Percentiles rank a stretch among this genome's conserved stretches.
Conservation (phyloP, 345 rosid genomes). For the Boechera stricta region DNA sequence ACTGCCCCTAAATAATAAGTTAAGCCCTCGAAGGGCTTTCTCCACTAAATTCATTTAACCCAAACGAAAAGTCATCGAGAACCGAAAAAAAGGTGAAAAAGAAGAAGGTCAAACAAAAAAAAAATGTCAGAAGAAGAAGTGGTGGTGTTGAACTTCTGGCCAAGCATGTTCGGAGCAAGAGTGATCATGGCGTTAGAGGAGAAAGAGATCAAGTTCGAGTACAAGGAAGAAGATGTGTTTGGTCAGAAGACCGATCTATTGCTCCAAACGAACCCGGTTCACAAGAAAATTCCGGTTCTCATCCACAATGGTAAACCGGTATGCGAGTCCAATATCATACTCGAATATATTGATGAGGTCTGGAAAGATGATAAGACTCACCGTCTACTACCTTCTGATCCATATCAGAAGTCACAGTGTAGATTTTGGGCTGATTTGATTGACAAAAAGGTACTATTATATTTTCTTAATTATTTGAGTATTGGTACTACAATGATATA, state of each 20-base stretch:
- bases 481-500: background rate
- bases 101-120: background rate
- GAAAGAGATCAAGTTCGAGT: conserved; percentile 43
- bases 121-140: conserved; percentile 45
- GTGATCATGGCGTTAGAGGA: conserved; percentile 46
- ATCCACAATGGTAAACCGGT: conserved; percentile 47
- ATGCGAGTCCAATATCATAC: conserved; percentile 43
- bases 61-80: background rate
- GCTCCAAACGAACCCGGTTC: conserved; percentile 42
- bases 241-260: conserved; percentile 42
- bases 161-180: conserved; percentile 50
- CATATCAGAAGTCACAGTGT: conserved; percentile 36
- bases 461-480: conserved; percentile 3
- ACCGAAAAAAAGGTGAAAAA: background rate
- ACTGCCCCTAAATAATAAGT: background rate
- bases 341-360: conserved; percentile 46
- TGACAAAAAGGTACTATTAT: conserved; percentile 43
- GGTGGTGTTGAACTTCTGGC: conserved; percentile 46
- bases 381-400: conserved; percentile 42
- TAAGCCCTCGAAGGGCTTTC: background rate
- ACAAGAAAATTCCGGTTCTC: conserved; percentile 47
- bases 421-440: conserved; percentile 44
- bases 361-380: conserved; percentile 41
- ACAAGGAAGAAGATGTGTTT: conserved; percentile 47
- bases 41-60: background rate